phyloP scores from a whole-genome alignment of 768 basidiomycete species.

The Suillus weaverae region DNA sequence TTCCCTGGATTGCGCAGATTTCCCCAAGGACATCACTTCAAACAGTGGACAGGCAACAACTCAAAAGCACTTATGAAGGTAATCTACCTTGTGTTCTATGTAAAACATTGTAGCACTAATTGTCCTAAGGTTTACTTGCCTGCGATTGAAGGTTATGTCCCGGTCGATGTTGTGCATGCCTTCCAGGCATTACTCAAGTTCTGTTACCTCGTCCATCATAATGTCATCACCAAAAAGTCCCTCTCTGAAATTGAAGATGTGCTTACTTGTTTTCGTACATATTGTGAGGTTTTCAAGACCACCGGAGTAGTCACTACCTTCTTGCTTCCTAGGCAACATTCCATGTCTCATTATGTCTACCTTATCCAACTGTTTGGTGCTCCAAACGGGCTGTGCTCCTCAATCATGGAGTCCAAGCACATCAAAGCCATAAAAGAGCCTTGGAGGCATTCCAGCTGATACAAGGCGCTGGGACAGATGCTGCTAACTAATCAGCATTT shows the following conservation, averaged over 20 bases:
- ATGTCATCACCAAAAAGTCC: conserved; percentile 19
- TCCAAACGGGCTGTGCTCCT: conserved; percentile 19
- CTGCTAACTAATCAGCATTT: conserved; percentile 18
- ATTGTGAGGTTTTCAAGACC: conserved; percentile 17
- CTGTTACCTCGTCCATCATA: conserved; percentile 24
- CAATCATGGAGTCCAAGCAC: conserved; percentile 26
- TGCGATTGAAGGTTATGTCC: conserved; percentile 5
- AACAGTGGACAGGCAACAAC: conserved; percentile 24
- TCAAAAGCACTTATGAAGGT: conserved; percentile 28
- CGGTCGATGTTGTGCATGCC: not conserved
- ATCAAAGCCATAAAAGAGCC: conserved; percentile 38
- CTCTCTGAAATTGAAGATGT: conserved; percentile 20
- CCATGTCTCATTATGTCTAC: conserved; percentile 15
- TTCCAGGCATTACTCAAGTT: conserved; percentile 22
- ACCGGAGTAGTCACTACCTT: conserved; percentile 19
- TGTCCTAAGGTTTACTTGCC: conserved; percentile 4
- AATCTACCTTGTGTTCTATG: not conserved
- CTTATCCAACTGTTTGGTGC: conserved; percentile 18
- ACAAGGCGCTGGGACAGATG: conserved; percentile 33
- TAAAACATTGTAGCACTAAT: not conserved
- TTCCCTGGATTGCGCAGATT: conserved; percentile 18
- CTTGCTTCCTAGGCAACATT: conserved; percentile 27
- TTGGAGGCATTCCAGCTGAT: conserved; percentile 22
- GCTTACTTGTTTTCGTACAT: conserved; percentile 20
- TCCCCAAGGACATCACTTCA: conserved; percentile 17